A percentile compares a stretch with the other conserved stretches of the same genome.
These are phyloP conservation scores for Raffaelea albimanens DNA, from an alignment of 2,329 filamentous ascomycete genomes.

Conservation along the genomic window DNA sequence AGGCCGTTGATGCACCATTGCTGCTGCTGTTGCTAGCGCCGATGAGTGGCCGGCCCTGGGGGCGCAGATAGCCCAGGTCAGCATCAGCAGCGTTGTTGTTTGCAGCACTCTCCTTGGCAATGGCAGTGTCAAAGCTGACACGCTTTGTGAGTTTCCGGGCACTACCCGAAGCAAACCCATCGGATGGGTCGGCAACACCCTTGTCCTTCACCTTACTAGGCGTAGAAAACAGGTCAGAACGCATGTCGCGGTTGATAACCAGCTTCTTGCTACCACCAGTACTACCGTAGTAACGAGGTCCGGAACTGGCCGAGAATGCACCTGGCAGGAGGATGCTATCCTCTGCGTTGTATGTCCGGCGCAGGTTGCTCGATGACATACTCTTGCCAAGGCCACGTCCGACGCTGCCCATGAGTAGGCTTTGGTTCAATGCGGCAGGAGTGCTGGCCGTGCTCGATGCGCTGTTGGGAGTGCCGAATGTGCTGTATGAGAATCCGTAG, in stretches of 20 bases:
- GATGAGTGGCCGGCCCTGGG: slow-evolving; percentile 31
- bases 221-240: slow-evolving; percentile 60
- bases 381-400: slow-evolving; percentile 74
- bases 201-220: slow-evolving; percentile 45
- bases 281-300: slow-evolving; percentile 55
- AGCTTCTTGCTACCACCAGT: slow-evolving; percentile 76
- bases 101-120: slow-evolving; percentile 25
- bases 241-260: slow-evolving; percentile 80
- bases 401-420: slow-evolving; percentile 56
- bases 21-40: slow-evolving; percentile 26
- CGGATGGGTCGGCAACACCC: slow-evolving; percentile 11
- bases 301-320: slow-evolving; percentile 65
- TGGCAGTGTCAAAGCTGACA: slow-evolving; percentile 79
- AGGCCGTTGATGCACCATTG: slow-evolving; percentile 19
- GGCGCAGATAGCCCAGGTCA: slow-evolving; percentile 51
- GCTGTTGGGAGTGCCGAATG: slow-evolving; percentile 73
- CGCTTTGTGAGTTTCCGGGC: slow-evolving; percentile 63
- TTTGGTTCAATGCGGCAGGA: slow-evolving; percentile 53
- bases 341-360: slow-evolving; percentile 70
- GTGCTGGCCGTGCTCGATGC: slow-evolving; percentile 59
- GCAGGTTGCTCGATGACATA: slow-evolving; percentile 77
- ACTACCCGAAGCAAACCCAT: slow-evolving; percentile 26
- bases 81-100: slow-evolving; percentile 37
- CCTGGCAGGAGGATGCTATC: slow-evolving; percentile 81
- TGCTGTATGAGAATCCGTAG: slow-evolving; percentile 89